Percentiles rank a stretch among this genome's conserved stretches.
Conservation (phyloP, 305 asterid genomes). For the Stenogyne calaminthoides region DNA sequence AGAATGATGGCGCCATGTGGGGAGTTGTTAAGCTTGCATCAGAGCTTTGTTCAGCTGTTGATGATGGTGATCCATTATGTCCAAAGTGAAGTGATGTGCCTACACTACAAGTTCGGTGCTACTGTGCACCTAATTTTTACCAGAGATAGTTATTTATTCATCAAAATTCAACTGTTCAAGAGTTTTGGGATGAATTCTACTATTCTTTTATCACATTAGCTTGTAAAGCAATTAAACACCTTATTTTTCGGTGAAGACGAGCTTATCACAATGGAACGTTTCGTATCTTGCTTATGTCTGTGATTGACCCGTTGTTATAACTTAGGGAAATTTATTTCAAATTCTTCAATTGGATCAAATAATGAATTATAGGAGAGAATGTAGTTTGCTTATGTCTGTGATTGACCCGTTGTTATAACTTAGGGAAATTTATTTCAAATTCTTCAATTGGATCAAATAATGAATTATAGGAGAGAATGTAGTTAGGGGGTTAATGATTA, state of each 20-base stretch:
- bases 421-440: not conserved
- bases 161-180: not conserved
- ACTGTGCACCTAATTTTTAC: conserved; percentile 25
- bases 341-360: too few species aligned
- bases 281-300: not conserved
- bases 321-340: not conserved
- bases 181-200: not conserved
- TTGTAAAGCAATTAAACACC: not conserved
- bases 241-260: not conserved
- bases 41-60: conserved; percentile 61
- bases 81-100: conserved; percentile 10
- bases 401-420: not conserved
- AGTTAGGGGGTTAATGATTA: too few species aligned
- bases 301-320: not conserved
- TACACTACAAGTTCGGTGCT: not conserved
- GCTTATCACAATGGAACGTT: not conserved
- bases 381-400: not conserved
- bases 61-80: conserved; percentile 11
- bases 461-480: too few species aligned
- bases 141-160: conserved; percentile 17
- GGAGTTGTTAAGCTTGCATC: conserved; percentile 83
- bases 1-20: conserved; percentile 83
- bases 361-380: too few species aligned
- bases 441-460: too few species aligned
- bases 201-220: not conserved